Conservation (phyloP, 148 eudicot species). For the Camellia sinensis region DNA sequence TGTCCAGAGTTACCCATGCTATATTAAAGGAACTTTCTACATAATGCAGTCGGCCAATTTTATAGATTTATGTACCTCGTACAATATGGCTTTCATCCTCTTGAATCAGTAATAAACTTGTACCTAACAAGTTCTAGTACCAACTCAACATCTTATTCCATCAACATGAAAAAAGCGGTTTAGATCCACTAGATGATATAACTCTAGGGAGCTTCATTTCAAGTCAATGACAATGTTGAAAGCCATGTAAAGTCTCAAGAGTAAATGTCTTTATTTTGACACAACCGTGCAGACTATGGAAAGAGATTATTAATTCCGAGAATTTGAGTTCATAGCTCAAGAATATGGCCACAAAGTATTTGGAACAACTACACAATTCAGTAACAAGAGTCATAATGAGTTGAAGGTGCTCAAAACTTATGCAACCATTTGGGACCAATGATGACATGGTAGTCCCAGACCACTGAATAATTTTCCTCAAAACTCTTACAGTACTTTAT, state of each 20-base stretch:
- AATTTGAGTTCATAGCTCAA: not conserved
- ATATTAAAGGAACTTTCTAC: no score
- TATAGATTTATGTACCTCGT: not conserved
- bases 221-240: not conserved
- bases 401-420: not conserved
- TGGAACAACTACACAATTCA: not conserved
- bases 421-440: no score
- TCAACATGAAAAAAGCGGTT: not conserved
- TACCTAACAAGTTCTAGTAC: not conserved
- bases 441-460: no score
- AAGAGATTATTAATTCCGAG: not conserved
- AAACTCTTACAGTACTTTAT: not conserved
- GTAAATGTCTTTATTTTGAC: not conserved
- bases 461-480: no score
- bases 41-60: no score
- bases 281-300: not conserved
- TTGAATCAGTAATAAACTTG: not conserved
- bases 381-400: not conserved
- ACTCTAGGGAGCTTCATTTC: not conserved
- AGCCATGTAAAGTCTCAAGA: not conserved
- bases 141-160: not conserved
- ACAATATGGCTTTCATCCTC: not conserved
- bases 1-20: no score
- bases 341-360: not conserved
- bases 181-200: not conserved